Evolutionary conservation across 805 yeast genomes (phyloP).

Genomic region (Starmerella davenportii): DNA sequence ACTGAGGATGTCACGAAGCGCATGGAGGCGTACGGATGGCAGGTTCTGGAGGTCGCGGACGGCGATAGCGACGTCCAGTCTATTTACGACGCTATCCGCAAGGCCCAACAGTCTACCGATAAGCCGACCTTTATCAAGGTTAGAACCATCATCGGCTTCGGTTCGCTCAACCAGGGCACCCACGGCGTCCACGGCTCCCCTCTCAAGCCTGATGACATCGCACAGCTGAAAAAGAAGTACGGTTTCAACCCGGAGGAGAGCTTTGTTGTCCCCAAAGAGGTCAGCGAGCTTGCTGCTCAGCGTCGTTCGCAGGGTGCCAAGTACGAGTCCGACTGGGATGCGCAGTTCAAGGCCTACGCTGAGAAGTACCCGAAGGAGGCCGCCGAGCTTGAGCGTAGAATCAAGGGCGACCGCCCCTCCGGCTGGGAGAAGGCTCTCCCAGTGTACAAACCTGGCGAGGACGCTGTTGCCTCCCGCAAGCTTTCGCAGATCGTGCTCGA

Average conservation of each 20-base stretch:
- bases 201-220: constrained; percentile 79
- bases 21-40: constrained; percentile 90
- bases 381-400: constrained; percentile 64
- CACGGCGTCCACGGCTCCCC: constrained; percentile 94
- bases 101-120: constrained; percentile 57
- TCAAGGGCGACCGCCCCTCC: constrained; percentile 57
- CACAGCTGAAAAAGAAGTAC: constrained; percentile 61
- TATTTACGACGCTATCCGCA: constrained; percentile 54
- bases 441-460: constrained; percentile 55
- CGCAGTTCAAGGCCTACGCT: constrained; percentile 40
- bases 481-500: constrained; percentile 65
- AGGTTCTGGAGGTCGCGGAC: constrained; percentile 53
- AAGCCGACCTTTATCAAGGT: constrained; percentile 85
- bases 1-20: constrained; percentile 79
- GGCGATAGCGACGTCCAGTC: constrained; percentile 67
- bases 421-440: constrained; percentile 72
- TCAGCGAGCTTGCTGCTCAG: constrained; percentile 46
- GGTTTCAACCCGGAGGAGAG: constrained; percentile 78
- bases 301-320: constrained; percentile 43
- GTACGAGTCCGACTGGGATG: constrained; percentile 61
- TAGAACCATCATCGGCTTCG: constrained; percentile 85
- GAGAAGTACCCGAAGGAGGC: constrained; percentile 59
- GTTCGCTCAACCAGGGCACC: constrained; percentile 70
- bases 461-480: constrained; percentile 85
- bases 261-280: constrained; percentile 70